A percentile compares a stretch with the other conserved stretches of the same genome.
phyloP scores from a whole-genome alignment of 139 green algal genomes.

The Chlamydomonas sp. region DNA sequence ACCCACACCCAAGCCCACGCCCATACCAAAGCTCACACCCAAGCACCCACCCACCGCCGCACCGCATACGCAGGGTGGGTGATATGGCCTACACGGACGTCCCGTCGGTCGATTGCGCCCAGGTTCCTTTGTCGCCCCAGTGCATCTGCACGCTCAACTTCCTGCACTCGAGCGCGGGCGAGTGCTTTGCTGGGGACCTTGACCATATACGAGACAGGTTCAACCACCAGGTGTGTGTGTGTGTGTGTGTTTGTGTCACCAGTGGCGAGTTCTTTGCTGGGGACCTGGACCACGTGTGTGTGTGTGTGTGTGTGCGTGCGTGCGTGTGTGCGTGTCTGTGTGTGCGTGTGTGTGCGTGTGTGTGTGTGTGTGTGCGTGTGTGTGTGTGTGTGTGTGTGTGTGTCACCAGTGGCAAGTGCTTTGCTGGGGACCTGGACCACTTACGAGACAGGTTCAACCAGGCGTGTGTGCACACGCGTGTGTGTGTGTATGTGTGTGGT shows the following conservation, averaged over 20 bases:
- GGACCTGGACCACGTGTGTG: no score
- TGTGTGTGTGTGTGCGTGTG: no score
- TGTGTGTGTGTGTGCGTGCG: no score
- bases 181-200: slow-evolving; percentile 24
- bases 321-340: no score
- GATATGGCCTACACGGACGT: background rate
- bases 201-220: slow-evolving; percentile 16
- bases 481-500: background rate
- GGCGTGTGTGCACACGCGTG: background rate
- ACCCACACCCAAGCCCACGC: no score
- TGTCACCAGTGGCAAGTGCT: no score
- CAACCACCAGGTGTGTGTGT: slow-evolving; percentile 12
- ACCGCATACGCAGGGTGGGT: no score
- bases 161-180: background rate
- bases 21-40: no score
- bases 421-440: slow-evolving; percentile 21
- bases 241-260: background rate
- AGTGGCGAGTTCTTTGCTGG: no score
- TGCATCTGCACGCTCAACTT: slow-evolving; percentile 32
- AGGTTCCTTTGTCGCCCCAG: slow-evolving; percentile 3
- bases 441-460: slow-evolving; percentile 8
- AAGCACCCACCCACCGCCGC: no score
- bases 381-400: no score
- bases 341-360: no score
- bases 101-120: background rate